Evolutionary conservation across 306 rosid species (phyloP).

Genomic region (Prunus mongolica): DNA sequence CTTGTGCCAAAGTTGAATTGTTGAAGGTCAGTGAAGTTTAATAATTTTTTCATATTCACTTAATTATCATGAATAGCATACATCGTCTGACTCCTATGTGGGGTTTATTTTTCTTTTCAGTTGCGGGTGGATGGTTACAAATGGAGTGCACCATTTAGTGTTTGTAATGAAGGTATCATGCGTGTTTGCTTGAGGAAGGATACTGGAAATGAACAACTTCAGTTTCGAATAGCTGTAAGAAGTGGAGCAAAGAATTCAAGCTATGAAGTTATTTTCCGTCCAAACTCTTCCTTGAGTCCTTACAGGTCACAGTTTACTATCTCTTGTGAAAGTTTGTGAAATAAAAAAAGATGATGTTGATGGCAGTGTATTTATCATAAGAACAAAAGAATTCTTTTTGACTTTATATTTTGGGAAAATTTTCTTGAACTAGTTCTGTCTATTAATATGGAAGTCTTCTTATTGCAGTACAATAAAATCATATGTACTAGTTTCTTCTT

Average conservation of each 20-base stretch:
- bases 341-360: not conserved
- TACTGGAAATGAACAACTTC: slow-evolving; percentile 49
- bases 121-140: slow-evolving; percentile 73
- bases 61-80: not conserved
- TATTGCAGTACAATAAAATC: slow-evolving; percentile 1
- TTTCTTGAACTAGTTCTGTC: not conserved
- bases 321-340: not conserved
- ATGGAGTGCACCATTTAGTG: slow-evolving; percentile 94
- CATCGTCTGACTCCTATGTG: slow-evolving; percentile 20
- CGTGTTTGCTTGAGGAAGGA: slow-evolving; percentile 66
- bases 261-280: slow-evolving; percentile 84
- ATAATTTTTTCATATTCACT: not conserved
- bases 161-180: slow-evolving; percentile 75
- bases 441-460: slow-evolving; percentile 1
- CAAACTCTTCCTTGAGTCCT: slow-evolving; percentile 69
- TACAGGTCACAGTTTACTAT: slow-evolving; percentile 62
- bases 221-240: slow-evolving; percentile 77
- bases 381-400: not conserved
- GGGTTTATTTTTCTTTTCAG: slow-evolving; percentile 39
- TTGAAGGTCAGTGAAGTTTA: slow-evolving; percentile 53
- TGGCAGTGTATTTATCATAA: not conserved
- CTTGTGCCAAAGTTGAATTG: slow-evolving; percentile 74
- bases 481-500: not conserved
- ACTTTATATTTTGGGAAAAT: not conserved
- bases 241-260: slow-evolving; percentile 83